These are phyloP conservation scores for Fusarium bulbicola DNA, from an alignment of 2,329 filamentous ascomycete species.

Conservation along the genomic window DNA sequence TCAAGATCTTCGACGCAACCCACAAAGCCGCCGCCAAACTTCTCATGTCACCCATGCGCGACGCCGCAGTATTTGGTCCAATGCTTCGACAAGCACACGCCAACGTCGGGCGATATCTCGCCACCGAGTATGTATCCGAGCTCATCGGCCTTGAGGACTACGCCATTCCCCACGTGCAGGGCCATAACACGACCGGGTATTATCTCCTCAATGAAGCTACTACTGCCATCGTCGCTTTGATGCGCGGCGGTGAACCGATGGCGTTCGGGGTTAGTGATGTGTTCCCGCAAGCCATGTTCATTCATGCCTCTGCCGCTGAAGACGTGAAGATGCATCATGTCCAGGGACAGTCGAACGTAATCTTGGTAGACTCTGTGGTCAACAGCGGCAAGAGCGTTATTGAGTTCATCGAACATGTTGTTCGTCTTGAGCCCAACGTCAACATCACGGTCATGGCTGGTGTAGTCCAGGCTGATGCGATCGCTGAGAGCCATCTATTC, in stretches of 20 bases:
- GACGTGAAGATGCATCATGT: constrained; percentile 58
- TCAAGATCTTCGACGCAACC: constrained; percentile 54
- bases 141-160: constrained; percentile 61
- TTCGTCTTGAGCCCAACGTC: constrained; percentile 48
- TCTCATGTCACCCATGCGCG: constrained; percentile 62
- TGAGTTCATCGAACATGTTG: constrained; percentile 45
- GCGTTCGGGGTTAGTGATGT: constrained; percentile 64
- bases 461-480: constrained; percentile 58
- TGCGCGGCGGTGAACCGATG: constrained; percentile 71
- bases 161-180: constrained; percentile 62
- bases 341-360: constrained; percentile 48
- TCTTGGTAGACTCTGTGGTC: constrained; percentile 70
- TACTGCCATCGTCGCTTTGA: constrained; percentile 67
- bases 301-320: constrained; percentile 53
- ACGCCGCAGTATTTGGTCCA: constrained; percentile 57
- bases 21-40: constrained; percentile 56
- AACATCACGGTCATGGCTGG: constrained; percentile 64
- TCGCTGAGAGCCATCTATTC: constrained; percentile 22
- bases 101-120: constrained; percentile 62
- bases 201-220: constrained; percentile 56
- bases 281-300: constrained; percentile 61
- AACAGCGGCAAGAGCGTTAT: constrained; percentile 51
- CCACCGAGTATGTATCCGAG: constrained; percentile 56
- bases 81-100: constrained; percentile 59
- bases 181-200: constrained; percentile 54